Base-by-base conservation (phyloP, 495 filamentous ascomycete genomes). In the Terfezia boudieri region DNA sequence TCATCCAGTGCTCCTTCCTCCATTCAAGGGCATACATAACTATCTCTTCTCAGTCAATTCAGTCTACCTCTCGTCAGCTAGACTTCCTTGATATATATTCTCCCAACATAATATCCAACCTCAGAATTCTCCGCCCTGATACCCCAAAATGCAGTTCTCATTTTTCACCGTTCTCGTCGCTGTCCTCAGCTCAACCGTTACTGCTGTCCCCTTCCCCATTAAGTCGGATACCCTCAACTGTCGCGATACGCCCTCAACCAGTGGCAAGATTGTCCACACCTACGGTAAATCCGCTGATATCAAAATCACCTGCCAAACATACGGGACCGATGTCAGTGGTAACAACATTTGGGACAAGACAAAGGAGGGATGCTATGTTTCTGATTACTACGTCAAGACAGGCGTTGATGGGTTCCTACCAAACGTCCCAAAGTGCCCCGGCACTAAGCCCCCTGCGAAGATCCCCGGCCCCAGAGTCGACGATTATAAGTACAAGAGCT, bases 271-370 rank as follows among this genome's bases (percentile, higher is more conserved):
- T 36, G 55, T 56, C 53, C 57, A 55, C 49, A 16, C 53, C 14
- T 66, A 66, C 58, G 36, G 12, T 8, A 59, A 60, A 49, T 58
- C 57, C 54, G 8, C 37, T 11, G 61, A 60, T 11, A 54, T 66
- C 50, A 54, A n/a, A 1, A 55, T 66, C 16, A 60, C 38, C 55
- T 66, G 64, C 60, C 64, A 66, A 43, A 61, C 56, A 14, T 11
- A 46, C 22, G 61, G 64, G 41, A 32, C 26, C 26, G 26, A 32
- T 32, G 26, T 32, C 26, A 32, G 4, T 0, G 61, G 61, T 53
- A 58, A 64, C 58, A 55, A n/a, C 53, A 60, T 66, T 55, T 66
- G 64, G 64, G 61, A 64, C 56, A 64, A 62, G 58, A 66, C 64
- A 14, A 16, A 36, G 14, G 60, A 66, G 38, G 58, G 57, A 36